These are phyloP conservation scores for Tylopilus rubrobrunneus DNA, from an alignment of 768 basidiomycete genomes.

Conservation along the genomic window DNA sequence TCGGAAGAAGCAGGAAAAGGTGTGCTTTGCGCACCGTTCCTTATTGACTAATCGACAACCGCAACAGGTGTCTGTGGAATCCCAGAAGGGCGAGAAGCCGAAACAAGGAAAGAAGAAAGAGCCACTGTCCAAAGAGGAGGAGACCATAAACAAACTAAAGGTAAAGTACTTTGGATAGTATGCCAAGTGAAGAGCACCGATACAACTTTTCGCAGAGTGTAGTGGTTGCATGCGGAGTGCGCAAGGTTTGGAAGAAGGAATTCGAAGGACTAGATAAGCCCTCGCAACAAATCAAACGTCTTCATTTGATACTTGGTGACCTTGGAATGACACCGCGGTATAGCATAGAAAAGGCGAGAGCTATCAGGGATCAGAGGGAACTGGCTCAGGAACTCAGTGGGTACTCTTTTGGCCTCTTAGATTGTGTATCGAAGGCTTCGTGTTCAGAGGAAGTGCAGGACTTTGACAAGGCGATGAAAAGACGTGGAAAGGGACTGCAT, in stretches of 20 bases:
- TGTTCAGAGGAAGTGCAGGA: slow-evolving; percentile 67
- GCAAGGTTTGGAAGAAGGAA: slow-evolving; percentile 74
- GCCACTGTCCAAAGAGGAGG: slow-evolving; percentile 56
- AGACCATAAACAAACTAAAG: slow-evolving; percentile 72
- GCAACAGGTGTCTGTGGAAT: slow-evolving; percentile 19
- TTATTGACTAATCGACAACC: not conserved
- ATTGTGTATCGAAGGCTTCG: not conserved
- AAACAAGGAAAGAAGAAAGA: slow-evolving; percentile 27
- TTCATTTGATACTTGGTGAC: slow-evolving; percentile 61
- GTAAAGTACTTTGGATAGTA: slow-evolving; percentile 30
- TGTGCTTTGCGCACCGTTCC: slow-evolving; percentile 1
- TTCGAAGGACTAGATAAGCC: slow-evolving; percentile 57
- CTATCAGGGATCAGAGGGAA: slow-evolving; percentile 70
- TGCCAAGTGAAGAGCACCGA: not conserved
- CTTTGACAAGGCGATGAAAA: slow-evolving; percentile 52
- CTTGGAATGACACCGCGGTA: slow-evolving; percentile 79
- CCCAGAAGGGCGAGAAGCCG: slow-evolving; percentile 25
- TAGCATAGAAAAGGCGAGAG: slow-evolving; percentile 77
- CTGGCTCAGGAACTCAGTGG: slow-evolving; percentile 73
- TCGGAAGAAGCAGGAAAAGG: slow-evolving; percentile 36
- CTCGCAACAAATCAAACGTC: slow-evolving; percentile 58
- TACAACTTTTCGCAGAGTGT: slow-evolving; percentile 42
- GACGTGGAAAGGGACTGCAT: slow-evolving; percentile 21
- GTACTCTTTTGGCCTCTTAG: slow-evolving; percentile 18
- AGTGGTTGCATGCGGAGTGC: slow-evolving; percentile 70